Percentiles rank a stretch among this genome's conserved stretches.
Conservation (phyloP, 2,329 filamentous ascomycete species). For the Cordyceps tenuipes region DNA sequence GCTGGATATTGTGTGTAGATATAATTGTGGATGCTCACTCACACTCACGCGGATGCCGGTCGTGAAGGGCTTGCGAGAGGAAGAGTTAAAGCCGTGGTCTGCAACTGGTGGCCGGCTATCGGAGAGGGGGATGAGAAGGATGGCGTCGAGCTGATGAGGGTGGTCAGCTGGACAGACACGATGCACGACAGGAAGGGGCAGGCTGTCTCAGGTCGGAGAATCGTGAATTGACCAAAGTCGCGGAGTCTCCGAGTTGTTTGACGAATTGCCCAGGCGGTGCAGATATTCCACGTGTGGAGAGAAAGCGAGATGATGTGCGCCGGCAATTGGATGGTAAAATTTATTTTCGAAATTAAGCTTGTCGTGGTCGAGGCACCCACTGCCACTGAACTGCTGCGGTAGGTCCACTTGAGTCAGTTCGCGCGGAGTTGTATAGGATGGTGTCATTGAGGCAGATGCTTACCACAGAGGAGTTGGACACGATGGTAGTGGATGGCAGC, state of each 20-base stretch:
- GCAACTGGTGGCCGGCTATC: constrained; percentile 3
- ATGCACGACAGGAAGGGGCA: neutral
- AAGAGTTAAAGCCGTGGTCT: neutral
- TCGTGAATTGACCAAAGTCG: neutral
- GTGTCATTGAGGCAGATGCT: constrained; percentile 13
- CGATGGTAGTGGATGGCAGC: neutral
- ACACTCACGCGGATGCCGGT: constrained; percentile 1
- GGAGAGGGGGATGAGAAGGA: constrained; percentile 3
- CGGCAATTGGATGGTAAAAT: constrained; percentile 1
- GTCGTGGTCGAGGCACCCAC: constrained; percentile 1
- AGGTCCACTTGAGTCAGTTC: constrained; percentile 8
- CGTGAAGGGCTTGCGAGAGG: neutral
- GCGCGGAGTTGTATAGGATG: constrained; percentile 13
- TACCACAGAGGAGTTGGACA: neutral
- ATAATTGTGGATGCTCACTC: constrained; percentile 8
- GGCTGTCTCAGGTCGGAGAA: neutral
- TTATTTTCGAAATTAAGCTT: neutral
- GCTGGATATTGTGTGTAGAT: neutral
- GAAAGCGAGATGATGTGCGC: neutral
- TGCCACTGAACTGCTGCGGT: neutral
- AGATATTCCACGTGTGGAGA: neutral
- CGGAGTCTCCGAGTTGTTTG: neutral
- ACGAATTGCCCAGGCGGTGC: neutral
- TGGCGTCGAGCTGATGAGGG: neutral
- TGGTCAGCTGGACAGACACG: constrained; percentile 2